These are phyloP conservation scores for Mycena latifolia DNA, from an alignment of 768 basidiomycete species.

Conservation along the genomic window DNA sequence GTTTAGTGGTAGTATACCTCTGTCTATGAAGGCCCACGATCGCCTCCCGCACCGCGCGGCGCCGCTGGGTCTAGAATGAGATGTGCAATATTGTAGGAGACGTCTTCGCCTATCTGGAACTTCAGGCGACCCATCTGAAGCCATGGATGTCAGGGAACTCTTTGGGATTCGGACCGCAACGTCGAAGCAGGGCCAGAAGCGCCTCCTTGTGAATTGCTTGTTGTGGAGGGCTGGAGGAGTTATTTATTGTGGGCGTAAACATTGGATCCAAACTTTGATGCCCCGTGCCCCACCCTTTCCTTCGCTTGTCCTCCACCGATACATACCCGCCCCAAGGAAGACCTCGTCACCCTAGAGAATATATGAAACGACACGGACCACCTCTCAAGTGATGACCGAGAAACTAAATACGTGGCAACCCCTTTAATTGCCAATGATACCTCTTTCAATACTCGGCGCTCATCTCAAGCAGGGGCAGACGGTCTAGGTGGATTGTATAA, in stretches of 20 bases:
- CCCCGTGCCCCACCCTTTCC: neutral
- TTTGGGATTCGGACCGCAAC: neutral
- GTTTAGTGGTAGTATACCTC: neutral
- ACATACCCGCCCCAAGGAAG: too few species aligned
- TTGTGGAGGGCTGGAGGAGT: slow-evolving; percentile 10
- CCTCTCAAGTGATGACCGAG: too few species aligned
- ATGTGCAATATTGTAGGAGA: neutral
- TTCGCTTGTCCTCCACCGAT: too few species aligned
- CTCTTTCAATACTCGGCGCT: too few species aligned
- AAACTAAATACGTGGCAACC: too few species aligned
- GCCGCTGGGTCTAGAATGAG: neutral
- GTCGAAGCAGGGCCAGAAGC: neutral
- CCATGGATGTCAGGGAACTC: neutral
- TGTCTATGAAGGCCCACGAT: neutral
- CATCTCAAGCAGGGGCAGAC: too few species aligned
- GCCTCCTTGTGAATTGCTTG: neutral
- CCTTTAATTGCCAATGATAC: too few species aligned
- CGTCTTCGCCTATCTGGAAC: neutral
- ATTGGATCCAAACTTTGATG: slow-evolving; percentile 23
- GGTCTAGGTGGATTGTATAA: too few species aligned
- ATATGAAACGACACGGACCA: too few species aligned
- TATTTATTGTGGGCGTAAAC: slow-evolving; percentile 21
- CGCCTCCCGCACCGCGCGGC: neutral
- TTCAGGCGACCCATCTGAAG: neutral
- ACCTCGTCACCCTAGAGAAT: too few species aligned